phyloP scores from a whole-genome alignment of 1,284 basidiomycete species.

The Heterobasidion irregulare region DNA sequence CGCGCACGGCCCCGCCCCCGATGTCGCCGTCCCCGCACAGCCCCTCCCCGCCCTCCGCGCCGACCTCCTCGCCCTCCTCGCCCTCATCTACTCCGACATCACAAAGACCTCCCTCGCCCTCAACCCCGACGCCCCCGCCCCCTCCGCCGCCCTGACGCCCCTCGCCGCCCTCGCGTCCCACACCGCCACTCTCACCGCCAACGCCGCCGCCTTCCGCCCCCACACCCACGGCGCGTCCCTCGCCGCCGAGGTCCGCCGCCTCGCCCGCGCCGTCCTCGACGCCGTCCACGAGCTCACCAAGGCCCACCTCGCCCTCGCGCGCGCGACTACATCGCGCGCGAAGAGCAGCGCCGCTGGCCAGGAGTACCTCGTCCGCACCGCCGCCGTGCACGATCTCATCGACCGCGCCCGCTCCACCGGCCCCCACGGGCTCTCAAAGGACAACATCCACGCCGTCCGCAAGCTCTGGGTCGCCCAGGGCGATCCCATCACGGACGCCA shows the following conservation, averaged over 20 bases:
- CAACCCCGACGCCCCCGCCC: constrained; percentile 50
- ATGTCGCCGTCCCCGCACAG: constrained; percentile 9
- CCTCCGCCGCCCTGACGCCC: constrained; percentile 43
- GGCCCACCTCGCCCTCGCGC: constrained; percentile 9
- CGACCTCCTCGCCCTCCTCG: constrained; percentile 54
- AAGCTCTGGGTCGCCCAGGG: constrained; percentile 48
- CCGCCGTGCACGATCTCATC: constrained; percentile 57
- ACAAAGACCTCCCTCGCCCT: constrained; percentile 63
- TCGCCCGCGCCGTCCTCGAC: constrained; percentile 38
- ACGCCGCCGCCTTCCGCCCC: constrained; percentile 42
- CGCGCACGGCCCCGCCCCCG: constrained; percentile 11
- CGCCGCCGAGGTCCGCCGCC: constrained; percentile 34
- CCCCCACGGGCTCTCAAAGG: constrained; percentile 37
- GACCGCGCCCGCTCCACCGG: constrained; percentile 33
- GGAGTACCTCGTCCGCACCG: constrained; percentile 56
- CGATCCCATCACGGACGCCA: constrained; percentile 52
- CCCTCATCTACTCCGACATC: constrained; percentile 48
- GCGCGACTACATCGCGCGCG: not conserved
- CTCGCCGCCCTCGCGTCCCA: constrained; percentile 51
- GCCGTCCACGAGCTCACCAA: constrained; percentile 32
- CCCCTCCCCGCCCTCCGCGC: constrained; percentile 33
- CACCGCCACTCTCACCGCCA: constrained; percentile 49
- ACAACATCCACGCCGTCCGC: constrained; percentile 53
- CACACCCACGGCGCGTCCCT: constrained; percentile 44
- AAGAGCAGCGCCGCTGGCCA: constrained; percentile 17